Conservation (phyloP, 306 rosid species). For the Quillaja saponaria region DNA sequence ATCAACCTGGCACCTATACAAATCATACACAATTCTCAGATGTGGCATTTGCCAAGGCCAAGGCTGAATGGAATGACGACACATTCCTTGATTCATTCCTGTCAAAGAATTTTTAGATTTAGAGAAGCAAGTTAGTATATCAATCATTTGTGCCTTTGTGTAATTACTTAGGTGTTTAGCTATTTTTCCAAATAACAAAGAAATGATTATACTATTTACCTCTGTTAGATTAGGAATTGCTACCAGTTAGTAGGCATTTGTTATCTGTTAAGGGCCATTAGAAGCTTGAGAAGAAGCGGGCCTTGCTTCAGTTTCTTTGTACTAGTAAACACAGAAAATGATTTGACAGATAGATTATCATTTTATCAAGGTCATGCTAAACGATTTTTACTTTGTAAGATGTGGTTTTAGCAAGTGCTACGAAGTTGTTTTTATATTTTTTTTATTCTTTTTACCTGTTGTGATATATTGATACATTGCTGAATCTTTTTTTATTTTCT, state of each 20-base stretch:
- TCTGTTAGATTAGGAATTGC: constrained; percentile 23
- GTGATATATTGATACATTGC: no score
- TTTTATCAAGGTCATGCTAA: no score
- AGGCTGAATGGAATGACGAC: constrained; percentile 53
- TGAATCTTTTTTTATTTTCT: no score
- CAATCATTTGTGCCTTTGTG: constrained; percentile 22
- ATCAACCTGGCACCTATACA: constrained; percentile 25
- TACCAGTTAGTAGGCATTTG: constrained; percentile 20
- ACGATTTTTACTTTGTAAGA: no score
- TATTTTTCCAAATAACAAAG: constrained; percentile 24
- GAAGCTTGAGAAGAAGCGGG: constrained; percentile 7
- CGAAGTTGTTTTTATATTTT: no score
- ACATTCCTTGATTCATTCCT: constrained; percentile 44
- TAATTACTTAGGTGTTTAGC: constrained; percentile 34
- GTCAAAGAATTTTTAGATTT: constrained; percentile 38
- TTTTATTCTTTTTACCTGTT: background rate
- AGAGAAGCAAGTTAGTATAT: background rate
- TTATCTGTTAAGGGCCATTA: constrained; percentile 25
- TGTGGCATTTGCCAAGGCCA: constrained; percentile 31
- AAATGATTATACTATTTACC: constrained; percentile 22
- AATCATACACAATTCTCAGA: constrained; percentile 35
- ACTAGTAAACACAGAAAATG: constrained; percentile 18
- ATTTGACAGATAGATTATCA: constrained; percentile 13
- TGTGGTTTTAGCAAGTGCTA: no score
- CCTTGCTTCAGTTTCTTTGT: constrained; percentile 13